Evolutionary conservation across 2,329 filamentous ascomycete species (phyloP), one percentile per base, ranked within the genome.

Genomic region (Fusarium sp.): DNA sequence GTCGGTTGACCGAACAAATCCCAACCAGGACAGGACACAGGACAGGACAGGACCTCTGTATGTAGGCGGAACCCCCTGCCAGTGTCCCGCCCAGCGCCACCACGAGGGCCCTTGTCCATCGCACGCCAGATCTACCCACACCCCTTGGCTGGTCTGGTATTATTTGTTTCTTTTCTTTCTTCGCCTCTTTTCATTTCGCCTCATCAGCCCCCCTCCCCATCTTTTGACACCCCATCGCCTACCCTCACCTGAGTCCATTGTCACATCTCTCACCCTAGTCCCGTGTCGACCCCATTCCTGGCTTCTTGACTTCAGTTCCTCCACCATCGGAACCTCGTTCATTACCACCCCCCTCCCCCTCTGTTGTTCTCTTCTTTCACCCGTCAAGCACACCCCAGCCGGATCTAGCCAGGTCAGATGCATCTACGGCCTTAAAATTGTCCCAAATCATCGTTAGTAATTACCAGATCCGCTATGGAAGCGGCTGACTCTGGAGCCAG

Each of bases 381-480:
- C 62, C 65, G 50, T 64, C 60, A 58, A 48, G 41, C 50, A 60
- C 64, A 57, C 66, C 66, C 69, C 65, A 65, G 66, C 65, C 67
- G 67, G 68, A 71, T 71, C 69, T 71, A 64, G 70, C 67, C 70
- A 74, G 73, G 71, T 71, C 73, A 74, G 73, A 76, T 76, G 74
- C 71, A 75, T 76, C 74, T 69, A 72, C 67, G 70, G 67, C 67
- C 72, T 70, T 76, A 75, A 72, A 64, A 71, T 62, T 67, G 67
- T 67, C 69, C 74, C 69, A 76, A 74, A 73, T 76, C 70, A 69
- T 69, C 67, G 68, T 73, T 70, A 67, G 67, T 74, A 68, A 69
- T 69, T 70, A 70, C 74, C 67, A 72, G 73, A 73, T 74, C 71
- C 75, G 75, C 73, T 73, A 77, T 76, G 76, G 75, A 77, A 74